Base-by-base conservation (phyloP, 2,329 filamentous ascomycete species). In the Sclerotinia subarctica region DNA sequence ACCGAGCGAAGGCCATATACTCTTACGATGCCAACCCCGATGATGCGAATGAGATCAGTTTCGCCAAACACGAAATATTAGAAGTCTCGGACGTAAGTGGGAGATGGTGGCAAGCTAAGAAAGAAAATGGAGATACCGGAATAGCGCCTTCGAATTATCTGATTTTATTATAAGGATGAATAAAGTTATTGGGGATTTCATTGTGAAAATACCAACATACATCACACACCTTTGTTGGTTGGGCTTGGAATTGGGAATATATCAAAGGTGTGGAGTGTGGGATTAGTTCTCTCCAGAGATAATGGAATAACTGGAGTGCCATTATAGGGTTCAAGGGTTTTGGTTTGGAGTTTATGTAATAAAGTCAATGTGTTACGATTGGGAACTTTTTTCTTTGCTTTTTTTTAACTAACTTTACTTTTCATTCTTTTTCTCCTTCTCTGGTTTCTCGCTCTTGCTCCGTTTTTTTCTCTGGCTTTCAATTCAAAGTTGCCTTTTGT, bases 21-120 rank as follows among this genome's bases (percentile, higher is more conserved):
- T 96, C 92, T 78, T 98, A 98, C 81, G 94, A 97, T 78, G 94
- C 94, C 72, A 98, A 98, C 78, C 94, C 94, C 38, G 94, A 98
- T 74, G 94, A 98, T 76, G 93, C 93, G 70, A 98, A 98, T 80
- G 94, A 98, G 80, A 98, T 98, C 76, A 94, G 91, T 73, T 98
- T 98, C 81, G 86, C 89, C 71, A 98, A 98, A 81, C 93, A 97
- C 79, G 94, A 98, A 80, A 93, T 97, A 70, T 86, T 98, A 70
- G 94, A 98, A 79, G 93, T 98, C 66, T 96, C 92, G 69, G 95
- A 98, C 77, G 94, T 98, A 72, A 97, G 93, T 77, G 94, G 94
- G 69, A 83, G 94, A 79, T 98, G 94, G 94, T 98, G 94, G 94
- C 94, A 98, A 81, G 95, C 94, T 70, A 90, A 94, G 82, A 98